Conservation (phyloP, 331 rosid genomes). For the Ulmus americana region DNA sequence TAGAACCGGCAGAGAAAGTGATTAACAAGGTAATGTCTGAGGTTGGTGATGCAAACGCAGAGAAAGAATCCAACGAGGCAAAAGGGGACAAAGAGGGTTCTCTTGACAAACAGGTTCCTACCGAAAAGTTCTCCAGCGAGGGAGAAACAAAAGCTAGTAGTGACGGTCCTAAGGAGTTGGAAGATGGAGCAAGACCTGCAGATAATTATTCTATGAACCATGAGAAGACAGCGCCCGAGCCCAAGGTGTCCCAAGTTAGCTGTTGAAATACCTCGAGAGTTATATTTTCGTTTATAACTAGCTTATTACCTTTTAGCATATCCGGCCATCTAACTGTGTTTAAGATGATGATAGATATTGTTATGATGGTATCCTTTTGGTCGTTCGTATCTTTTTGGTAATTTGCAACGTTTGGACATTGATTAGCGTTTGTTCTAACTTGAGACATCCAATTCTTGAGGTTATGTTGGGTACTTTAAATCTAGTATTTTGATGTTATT, state of each 20-base stretch:
- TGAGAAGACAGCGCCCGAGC: constrained; percentile 5
- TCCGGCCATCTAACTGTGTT: constrained; percentile 6
- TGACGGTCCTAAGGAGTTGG: not conserved
- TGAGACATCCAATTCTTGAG: not conserved
- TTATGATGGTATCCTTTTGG: too few species aligned
- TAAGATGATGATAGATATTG: too few species aligned
- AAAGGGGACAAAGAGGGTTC: not conserved
- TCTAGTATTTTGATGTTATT: too few species aligned
- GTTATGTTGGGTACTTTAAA: too few species aligned
- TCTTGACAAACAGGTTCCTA: not conserved
- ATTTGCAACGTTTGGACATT: too few species aligned
- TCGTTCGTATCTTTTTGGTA: too few species aligned
- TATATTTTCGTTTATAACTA: too few species aligned
- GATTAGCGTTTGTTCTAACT: not conserved
- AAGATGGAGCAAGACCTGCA: constrained; percentile 1
- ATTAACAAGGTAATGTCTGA: not conserved
- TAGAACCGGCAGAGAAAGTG: not conserved
- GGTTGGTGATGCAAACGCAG: not conserved
- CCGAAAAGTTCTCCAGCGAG: not conserved
- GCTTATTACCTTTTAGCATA: not conserved
- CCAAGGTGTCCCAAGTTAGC: constrained; percentile 15
- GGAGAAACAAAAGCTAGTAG: not conserved
- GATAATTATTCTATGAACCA: not conserved
- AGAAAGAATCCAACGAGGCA: not conserved
- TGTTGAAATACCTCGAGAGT: not conserved